A percentile compares a stretch with the other conserved stretches of the same genome.
These are phyloP conservation scores for Solanum gandarillasii DNA, from an alignment of 257 asterid genomes.

Conservation along the genomic window DNA sequence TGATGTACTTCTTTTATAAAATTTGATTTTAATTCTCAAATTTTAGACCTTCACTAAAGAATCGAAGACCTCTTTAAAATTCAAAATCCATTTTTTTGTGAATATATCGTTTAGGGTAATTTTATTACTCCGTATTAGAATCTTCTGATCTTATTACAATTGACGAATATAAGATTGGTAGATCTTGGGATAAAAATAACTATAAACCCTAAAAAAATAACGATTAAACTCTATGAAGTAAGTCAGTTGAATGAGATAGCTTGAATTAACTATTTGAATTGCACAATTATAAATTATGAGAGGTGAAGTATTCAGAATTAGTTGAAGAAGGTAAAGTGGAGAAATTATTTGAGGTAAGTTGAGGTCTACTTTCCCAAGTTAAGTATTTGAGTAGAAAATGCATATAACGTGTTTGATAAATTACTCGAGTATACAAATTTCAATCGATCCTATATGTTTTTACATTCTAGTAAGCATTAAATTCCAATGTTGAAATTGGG, in stretches of 20 bases:
- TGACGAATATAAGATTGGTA: background rate
- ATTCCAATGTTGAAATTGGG: background rate
- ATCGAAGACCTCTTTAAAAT: background rate
- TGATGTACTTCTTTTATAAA: background rate
- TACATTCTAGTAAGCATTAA: background rate
- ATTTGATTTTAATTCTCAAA: background rate
- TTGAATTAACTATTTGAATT: background rate
- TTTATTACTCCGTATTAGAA: background rate
- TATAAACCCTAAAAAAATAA: background rate
- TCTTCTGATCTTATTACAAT: no score
- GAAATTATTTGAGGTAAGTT: background rate
- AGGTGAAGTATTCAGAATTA: background rate
- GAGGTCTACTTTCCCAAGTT: background rate
- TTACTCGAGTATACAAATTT: background rate
- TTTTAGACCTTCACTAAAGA: background rate
- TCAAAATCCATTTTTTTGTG: background rate
- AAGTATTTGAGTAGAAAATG: background rate
- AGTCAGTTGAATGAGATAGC: background rate
- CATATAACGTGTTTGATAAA: background rate
- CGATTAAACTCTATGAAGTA: background rate
- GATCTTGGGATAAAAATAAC: background rate
- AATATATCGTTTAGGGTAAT: background rate
- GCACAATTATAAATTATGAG: background rate
- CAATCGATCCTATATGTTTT: background rate
- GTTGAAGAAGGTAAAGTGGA: background rate